These are phyloP conservation scores for Avena sativa DNA, from an alignment of 176 grass and related monocot genomes.

Conservation along the genomic window DNA sequence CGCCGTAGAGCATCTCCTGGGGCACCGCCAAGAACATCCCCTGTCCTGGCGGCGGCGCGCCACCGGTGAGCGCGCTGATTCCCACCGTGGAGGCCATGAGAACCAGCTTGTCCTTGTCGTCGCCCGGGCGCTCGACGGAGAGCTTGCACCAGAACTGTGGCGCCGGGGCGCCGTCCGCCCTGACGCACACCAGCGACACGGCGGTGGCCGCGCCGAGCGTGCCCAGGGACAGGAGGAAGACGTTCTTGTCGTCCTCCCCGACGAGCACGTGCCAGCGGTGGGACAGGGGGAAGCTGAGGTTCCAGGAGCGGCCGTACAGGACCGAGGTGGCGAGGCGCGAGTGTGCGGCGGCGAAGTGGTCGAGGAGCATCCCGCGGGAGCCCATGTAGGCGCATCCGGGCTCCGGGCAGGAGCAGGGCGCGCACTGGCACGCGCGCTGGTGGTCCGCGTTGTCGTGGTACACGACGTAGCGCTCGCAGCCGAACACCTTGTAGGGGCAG, in stretches of 20 bases:
- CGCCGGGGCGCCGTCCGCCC: neutral
- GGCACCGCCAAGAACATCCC: constrained; percentile 12
- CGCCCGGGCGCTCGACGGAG: neutral
- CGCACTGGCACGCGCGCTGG: constrained; percentile 12
- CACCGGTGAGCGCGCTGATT: neutral
- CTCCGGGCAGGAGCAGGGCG: constrained; percentile 37
- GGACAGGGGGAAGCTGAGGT: neutral
- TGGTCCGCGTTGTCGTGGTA: constrained; percentile 4
- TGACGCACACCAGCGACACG: constrained; percentile 13
- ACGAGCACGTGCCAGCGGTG: constrained; percentile 19
- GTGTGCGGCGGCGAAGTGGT: constrained; percentile 25
- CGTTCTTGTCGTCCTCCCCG: constrained; percentile 2
- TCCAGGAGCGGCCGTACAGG: neutral
- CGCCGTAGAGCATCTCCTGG: neutral
- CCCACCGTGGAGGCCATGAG: neutral
- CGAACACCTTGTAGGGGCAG: constrained; percentile 12
- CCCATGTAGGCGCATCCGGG: constrained; percentile 22
- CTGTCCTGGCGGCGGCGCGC: neutral
- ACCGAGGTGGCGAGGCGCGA: neutral
- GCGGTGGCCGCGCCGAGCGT: neutral
- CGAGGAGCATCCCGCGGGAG: constrained; percentile 12
- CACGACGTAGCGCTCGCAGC: constrained; percentile 9
- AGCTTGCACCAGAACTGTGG: constrained; percentile 13
- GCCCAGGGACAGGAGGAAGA: constrained; percentile 14
- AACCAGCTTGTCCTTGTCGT: neutral